Evolutionary conservation across 1,284 basidiomycete species (phyloP), one percentile per base, ranked within the genome.

Genomic region (Moniliella sp.): DNA sequence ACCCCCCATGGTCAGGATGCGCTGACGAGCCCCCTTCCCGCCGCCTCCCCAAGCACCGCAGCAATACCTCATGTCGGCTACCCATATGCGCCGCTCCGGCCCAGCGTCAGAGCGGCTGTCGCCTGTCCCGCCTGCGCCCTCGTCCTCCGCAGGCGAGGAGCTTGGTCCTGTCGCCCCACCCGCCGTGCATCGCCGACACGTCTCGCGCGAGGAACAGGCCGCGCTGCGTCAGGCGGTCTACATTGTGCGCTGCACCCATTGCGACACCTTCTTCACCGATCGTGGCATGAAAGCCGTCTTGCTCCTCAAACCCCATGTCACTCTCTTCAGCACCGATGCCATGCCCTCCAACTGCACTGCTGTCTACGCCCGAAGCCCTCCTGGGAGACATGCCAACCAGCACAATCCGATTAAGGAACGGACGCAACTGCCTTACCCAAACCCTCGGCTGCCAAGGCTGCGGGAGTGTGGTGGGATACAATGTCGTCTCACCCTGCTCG

Each of bases 271-370:
- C 55, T 61, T 81, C 29, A 76, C 76, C 12, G 79, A 82, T 57
- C 69, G 79, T 12, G 78, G 74, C 31, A 81, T 82, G 78, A 77
- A 77, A 67, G 79, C 78, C 27, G 78, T 82, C 23, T 67, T 83
- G 11, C 67, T 83, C 17, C 68, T 83, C 39, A 72, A 74, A 41
- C 79, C 79, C 3, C 74, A 75, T 40, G 75, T 83, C 42, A 72
- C 78, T 13, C 70, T 83, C 28, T 84, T 73, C 60, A 79, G 76
- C 10, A 78, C 77, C 30, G 80, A 83, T 54, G 76, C 77, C 11
- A 65, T 76, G 25, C 80, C 79, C 0, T 63, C 71, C 41, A 79
- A 79, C 47, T 78, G 76, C 54, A 76, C 50, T 3, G 50, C 58
- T 2, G 43, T 57, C 32, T 58, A 46, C 37, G 34, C 43, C 8